phyloP scores from a whole-genome alignment of 768 basidiomycete species.

The Psilocybe sp. region DNA sequence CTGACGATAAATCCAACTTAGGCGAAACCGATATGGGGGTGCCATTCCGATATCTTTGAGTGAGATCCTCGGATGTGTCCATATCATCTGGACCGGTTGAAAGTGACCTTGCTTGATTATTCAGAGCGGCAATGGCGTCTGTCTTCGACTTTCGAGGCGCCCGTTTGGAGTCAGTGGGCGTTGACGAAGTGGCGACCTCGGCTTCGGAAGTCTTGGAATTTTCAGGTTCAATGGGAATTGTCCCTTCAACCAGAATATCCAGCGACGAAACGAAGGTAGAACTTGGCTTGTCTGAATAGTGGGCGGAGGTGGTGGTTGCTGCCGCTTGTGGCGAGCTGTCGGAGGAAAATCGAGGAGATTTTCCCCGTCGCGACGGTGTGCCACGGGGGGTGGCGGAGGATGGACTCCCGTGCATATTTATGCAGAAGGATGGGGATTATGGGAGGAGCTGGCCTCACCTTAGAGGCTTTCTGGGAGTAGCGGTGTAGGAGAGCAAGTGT shows the following conservation, averaged over 20 bases:
- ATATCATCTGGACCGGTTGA: slow-evolving; percentile 54
- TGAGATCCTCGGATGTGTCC: slow-evolving; percentile 44
- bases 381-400: slow-evolving; percentile 50
- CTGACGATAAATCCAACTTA: slow-evolving; percentile 62
- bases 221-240: slow-evolving; percentile 57
- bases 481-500: slow-evolving; percentile 39
- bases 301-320: slow-evolving; percentile 41
- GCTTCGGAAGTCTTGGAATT: slow-evolving; percentile 32
- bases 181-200: slow-evolving; percentile 33
- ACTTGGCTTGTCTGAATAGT: slow-evolving; percentile 48
- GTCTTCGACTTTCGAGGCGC: slow-evolving; percentile 91
- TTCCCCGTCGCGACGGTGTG: slow-evolving; percentile 60
- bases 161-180: slow-evolving; percentile 50
- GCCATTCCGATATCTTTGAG: slow-evolving; percentile 45
- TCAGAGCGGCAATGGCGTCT: slow-evolving; percentile 78
- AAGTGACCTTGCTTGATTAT: slow-evolving; percentile 59
- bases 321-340: slow-evolving; percentile 47
- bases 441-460: slow-evolving; percentile 28
- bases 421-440: slow-evolving; percentile 32
- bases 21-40: slow-evolving; percentile 63
- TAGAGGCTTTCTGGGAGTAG: slow-evolving; percentile 39
- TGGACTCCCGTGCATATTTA: slow-evolving; percentile 43
- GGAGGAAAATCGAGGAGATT: slow-evolving; percentile 54
- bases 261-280: slow-evolving; percentile 65
- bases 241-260: slow-evolving; percentile 75